Percentiles rank a stretch among this genome's conserved stretches.
phyloP scores from a whole-genome alignment of 257 asterid species.

The Petunia secreta region DNA sequence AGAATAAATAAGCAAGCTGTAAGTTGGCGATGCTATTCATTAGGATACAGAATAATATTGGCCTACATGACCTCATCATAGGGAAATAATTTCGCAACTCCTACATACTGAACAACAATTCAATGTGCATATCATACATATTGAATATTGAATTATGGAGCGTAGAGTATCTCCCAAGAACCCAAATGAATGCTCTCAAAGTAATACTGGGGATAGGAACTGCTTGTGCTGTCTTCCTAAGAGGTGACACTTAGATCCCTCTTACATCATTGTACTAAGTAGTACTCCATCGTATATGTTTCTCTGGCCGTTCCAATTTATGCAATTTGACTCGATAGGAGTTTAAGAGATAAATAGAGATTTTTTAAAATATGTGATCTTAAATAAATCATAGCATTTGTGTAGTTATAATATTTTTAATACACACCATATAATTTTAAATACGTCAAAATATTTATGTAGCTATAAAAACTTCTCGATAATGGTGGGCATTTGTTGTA shows the following conservation, averaged over 20 bases:
- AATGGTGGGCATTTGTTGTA: no score
- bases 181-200: background rate
- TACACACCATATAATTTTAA: no score
- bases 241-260: constrained; percentile 18
- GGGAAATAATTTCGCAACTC: background rate
- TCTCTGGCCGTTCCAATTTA: no score
- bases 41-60: constrained; percentile 12
- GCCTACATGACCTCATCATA: constrained; percentile 23
- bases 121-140: background rate
- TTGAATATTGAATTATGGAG: background rate
- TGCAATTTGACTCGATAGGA: background rate
- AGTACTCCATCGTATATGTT: background rate
- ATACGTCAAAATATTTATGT: no score
- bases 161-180: background rate
- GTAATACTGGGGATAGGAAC: background rate
- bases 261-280: background rate
- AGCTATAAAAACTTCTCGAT: no score
- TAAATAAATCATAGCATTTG: no score
- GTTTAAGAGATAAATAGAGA: background rate
- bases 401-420: no score
- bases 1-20: background rate
- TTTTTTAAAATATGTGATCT: no score
- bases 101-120: background rate
- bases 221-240: background rate
- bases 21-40: background rate